Evolutionary conservation across 495 filamentous ascomycete species (phyloP).

Genomic region (Entonaema liquescens): DNA sequence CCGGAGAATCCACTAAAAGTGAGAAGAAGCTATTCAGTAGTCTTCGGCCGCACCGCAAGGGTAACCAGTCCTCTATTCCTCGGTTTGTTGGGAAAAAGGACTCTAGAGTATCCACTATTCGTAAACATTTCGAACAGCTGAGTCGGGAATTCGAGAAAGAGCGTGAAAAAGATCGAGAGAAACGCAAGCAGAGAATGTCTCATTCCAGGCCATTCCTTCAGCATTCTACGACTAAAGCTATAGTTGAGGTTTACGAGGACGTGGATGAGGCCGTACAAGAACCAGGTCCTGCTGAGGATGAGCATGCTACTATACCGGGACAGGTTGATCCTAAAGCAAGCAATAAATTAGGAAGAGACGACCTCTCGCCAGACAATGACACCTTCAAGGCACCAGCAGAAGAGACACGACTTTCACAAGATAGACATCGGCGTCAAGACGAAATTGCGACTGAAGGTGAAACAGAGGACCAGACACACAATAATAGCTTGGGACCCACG

Average conservation of each 20-base stretch:
- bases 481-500: constrained; percentile 55
- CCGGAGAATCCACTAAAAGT: constrained; percentile 52
- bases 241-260: constrained; percentile 94
- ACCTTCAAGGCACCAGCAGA: constrained; percentile 11
- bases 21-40: constrained; percentile 78
- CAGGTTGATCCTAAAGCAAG: constrained; percentile 47
- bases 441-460: constrained; percentile 59
- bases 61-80: constrained; percentile 82
- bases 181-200: constrained; percentile 80
- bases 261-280: constrained; percentile 92
- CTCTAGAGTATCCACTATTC: constrained; percentile 83
- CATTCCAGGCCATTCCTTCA: constrained; percentile 83
- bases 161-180: constrained; percentile 81
- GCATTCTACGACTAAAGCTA: constrained; percentile 89
- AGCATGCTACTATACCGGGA: constrained; percentile 33
- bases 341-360: constrained; percentile 42
- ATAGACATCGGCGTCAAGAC: constrained; percentile 37
- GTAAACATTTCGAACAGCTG: constrained; percentile 95
- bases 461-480: constrained; percentile 57
- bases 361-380: constrained; percentile 35
- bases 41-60: constrained; percentile 68
- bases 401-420: constrained; percentile 6
- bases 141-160: constrained; percentile 98
- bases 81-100: constrained; percentile 78
- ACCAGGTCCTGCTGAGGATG: constrained; percentile 76